phyloP scores from a whole-genome alignment of 2,329 filamentous ascomycete species.

The Cercospora zeina region DNA sequence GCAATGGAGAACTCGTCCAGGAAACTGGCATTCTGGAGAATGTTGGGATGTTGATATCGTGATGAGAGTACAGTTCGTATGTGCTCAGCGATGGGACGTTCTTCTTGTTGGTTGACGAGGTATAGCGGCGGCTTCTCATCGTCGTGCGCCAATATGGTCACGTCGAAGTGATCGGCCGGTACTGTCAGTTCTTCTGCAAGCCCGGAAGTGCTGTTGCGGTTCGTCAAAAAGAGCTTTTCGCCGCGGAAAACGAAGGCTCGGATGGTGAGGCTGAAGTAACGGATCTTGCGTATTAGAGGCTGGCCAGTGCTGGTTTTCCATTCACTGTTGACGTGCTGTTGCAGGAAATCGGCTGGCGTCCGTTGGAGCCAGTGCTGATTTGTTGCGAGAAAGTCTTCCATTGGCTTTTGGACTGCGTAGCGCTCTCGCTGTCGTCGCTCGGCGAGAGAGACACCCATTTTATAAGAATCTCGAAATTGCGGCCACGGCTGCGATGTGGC shows the following conservation, averaged over 20 bases:
- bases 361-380: slow-evolving; percentile 18
- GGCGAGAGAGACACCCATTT: slow-evolving; percentile 10
- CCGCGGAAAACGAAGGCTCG: slow-evolving; percentile 18
- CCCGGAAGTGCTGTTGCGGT: slow-evolving; percentile 13
- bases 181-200: slow-evolving; percentile 17
- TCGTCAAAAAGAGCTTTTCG: slow-evolving; percentile 18
- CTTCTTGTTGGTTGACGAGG: slow-evolving; percentile 14
- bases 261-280: slow-evolving; percentile 21
- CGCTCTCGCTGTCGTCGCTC: slow-evolving; percentile 3
- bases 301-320: slow-evolving; percentile 7
- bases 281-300: slow-evolving; percentile 12
- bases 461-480: background rate
- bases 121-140: slow-evolving; percentile 7
- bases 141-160: background rate
- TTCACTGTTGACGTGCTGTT: slow-evolving; percentile 11
- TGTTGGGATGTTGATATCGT: slow-evolving; percentile 17
- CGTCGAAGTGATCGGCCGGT: slow-evolving; percentile 18
- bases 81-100: slow-evolving; percentile 14
- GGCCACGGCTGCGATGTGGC: slow-evolving; percentile 4
- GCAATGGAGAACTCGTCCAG: slow-evolving; percentile 17
- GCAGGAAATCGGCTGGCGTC: slow-evolving; percentile 15
- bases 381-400: background rate
- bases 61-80: slow-evolving; percentile 17
- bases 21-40: slow-evolving; percentile 18
- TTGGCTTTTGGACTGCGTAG: slow-evolving; percentile 5